Base-by-base conservation (phyloP, 257 asterid genomes). In the Asclepias syriaca region DNA sequence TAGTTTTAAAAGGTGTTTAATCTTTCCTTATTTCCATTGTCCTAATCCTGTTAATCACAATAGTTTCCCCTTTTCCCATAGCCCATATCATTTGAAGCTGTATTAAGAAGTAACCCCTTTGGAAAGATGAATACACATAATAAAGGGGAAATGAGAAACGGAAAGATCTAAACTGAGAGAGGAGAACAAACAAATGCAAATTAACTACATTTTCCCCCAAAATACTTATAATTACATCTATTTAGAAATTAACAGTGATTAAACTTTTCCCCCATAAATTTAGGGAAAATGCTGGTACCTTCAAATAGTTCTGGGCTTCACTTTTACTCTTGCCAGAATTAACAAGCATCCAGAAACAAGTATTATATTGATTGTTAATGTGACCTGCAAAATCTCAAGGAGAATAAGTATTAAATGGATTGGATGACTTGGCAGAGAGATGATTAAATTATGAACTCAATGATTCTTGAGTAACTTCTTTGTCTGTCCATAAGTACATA, bases 321-420 rank as follows among this genome's bases (percentile, higher is more conserved):
- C 81, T 80, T 82, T 84, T 89, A 85, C 85, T 93, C 86, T 78
- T 89, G 67, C 96, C 95, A 24, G 91, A 91, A 77, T 93, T 89
- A 29, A 93, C 97, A 54, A 91, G 98, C 92, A 86, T 84, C 98
- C 98, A 93, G 78, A 91, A 91, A 81, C 98, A 89, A 77, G 96
- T 84, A 72, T 93, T 93, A 75, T 93, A 89, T 81, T 91, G 97
- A 81, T 91, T 93, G 80, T 91, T 93, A 72, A 91, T 93, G 78
- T 93, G 98, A 72, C 98, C 98, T 92, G 86, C 74, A 79, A 78
- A 64, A 64, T 43, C 7, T 37, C 76, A 71, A 65, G 15, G 8
- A n/a, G 39, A 29, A 53, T 55, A 27, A 60, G 56, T 39, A 61
- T 22, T 21, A 27, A 43, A 18, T 39, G 18, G 29, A 39, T 5